Conservation (phyloP, 2,329 filamentous ascomycete genomes). For the Orbilia quercus region DNA sequence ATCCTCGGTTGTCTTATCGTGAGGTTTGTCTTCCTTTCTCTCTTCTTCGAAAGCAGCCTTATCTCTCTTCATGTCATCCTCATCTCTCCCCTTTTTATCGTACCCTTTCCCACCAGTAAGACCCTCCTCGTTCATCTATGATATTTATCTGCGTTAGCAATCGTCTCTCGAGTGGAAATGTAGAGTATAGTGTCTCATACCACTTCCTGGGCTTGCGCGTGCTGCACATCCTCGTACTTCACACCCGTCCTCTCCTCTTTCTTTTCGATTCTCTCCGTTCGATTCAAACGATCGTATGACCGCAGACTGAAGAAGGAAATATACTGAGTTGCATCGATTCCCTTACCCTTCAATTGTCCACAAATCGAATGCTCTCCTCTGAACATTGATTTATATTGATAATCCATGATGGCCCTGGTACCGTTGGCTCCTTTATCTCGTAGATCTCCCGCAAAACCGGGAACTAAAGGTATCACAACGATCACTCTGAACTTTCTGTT, state of each 20-base stretch:
- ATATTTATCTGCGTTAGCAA: constrained; percentile 64
- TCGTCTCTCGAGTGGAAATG: constrained; percentile 74
- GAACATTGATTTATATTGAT: constrained; percentile 95
- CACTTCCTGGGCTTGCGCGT: constrained; percentile 87
- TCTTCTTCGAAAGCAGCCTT: constrained; percentile 67
- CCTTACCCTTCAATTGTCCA: constrained; percentile 77
- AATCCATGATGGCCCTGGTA: constrained; percentile 96
- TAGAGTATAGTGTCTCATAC: constrained; percentile 68
- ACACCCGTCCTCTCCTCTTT: constrained; percentile 85
- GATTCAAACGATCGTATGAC: constrained; percentile 91
- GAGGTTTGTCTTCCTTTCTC: constrained; percentile 62
- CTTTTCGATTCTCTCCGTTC: constrained; percentile 76
- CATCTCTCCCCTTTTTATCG: constrained; percentile 62
- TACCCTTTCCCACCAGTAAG: constrained; percentile 59
- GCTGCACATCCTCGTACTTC: constrained; percentile 85
- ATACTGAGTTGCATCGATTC: constrained; percentile 80
- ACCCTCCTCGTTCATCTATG: constrained; percentile 49
- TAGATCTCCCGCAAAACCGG: constrained; percentile 92
- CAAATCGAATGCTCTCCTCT: constrained; percentile 92
- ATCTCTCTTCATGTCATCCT: constrained; percentile 40
- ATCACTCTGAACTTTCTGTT: constrained; percentile 90
- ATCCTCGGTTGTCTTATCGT: constrained; percentile 61
- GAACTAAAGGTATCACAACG: constrained; percentile 87
- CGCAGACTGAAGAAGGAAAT: constrained; percentile 95
- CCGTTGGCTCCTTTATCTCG: constrained; percentile 83